Base-by-base conservation (phyloP, 495 filamentous ascomycete species). In the Aspergillus steynii region DNA sequence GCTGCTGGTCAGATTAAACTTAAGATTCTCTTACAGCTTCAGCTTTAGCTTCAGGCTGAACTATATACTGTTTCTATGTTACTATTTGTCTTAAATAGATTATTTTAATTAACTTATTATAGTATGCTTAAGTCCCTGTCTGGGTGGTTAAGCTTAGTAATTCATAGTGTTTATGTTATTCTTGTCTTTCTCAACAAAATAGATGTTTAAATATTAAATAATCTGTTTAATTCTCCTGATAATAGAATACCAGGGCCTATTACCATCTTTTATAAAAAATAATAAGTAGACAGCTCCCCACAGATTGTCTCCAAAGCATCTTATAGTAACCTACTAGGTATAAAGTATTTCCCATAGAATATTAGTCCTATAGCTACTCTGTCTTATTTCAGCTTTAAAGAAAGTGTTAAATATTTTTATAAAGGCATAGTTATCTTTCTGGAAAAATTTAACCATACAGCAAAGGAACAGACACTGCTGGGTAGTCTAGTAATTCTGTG, bases 221-320 rank as follows among this genome's bases (percentile, higher is more conserved):
- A 63, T 61, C 0, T 34, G 14, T 9, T 61, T 53, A 25, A 78
- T 74, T 6, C n/a, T 53, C 25, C 56, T 20, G 2, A 75, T 55
- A 1, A 66, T 45, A 3, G 60, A 29, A 7, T 32, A 55, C 66
- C 71, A 77, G 5, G 53, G 51, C 5, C 55, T 54, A n/a, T n/a
- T n/a, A 1, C 34, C 54, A 4, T 58, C 53, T 42, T 42, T 42
- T 12, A 42, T 42, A 60, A 74, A 73, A 1, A 55, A 53, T 0
- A 65, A 68, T 0, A 59, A 8, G 29, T 75, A 69, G 0, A 77
- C 72, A n/a, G 66, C 50, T 0, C 50, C 45, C 71, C 72, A 77
- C 0, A 73, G 58, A 0, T 51, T 27, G 15, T 72, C 55, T 0
- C 50, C 47, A 5, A 34, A n/a, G 2, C 55, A 15, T n/a, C 28